Percentiles rank a stretch among this genome's conserved stretches.
These are phyloP conservation scores for Avicennia marina DNA, from an alignment of 257 asterid species.

Conservation along the genomic window DNA sequence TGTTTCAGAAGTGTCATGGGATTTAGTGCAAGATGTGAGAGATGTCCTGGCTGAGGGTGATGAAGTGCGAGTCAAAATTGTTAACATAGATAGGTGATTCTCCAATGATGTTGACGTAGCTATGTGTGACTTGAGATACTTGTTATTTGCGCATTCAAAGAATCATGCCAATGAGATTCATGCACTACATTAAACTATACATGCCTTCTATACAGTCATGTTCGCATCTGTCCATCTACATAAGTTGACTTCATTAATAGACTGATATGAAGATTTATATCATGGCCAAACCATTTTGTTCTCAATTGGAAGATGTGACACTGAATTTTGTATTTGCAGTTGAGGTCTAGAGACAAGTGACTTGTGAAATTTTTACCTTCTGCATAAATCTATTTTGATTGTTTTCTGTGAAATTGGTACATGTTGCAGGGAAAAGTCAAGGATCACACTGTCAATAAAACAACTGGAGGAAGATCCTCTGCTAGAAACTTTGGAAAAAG, in stretches of 20 bases:
- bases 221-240: no score
- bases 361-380: no score
- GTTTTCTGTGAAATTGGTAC: not conserved
- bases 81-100: slow-evolving; percentile 68
- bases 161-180: not conserved
- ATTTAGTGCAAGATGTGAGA: slow-evolving; percentile 82
- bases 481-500: slow-evolving; percentile 87
- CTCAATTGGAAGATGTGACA: no score
- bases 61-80: slow-evolving; percentile 68
- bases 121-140: no score
- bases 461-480: slow-evolving; percentile 96
- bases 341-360: no score
- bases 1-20: slow-evolving; percentile 98
- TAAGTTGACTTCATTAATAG: no score
- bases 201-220: no score
- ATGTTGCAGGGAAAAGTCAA: slow-evolving; percentile 57
- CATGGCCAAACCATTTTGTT: not conserved
- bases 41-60: slow-evolving; percentile 80
- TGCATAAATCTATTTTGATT: not conserved
- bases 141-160: no score
- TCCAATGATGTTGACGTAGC: not conserved
- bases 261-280: no score
- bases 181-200: not conserved
- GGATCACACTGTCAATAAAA: slow-evolving; percentile 78
- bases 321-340: no score